These are phyloP conservation scores for Pseudogymnoascus sp. DNA, from an alignment of 2,329 filamentous ascomycete genomes.

Conservation along the genomic window DNA sequence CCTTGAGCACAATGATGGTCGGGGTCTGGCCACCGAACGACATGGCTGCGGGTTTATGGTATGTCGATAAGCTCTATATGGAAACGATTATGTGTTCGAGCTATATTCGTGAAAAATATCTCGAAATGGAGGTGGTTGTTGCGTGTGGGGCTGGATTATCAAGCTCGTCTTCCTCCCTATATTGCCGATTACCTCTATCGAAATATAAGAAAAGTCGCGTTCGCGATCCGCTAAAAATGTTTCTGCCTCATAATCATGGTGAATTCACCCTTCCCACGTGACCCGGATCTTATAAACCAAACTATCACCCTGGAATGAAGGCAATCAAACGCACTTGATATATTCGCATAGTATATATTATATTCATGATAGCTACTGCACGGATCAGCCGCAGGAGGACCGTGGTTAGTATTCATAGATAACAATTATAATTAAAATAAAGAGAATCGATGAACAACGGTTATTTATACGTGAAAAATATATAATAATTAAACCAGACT, in stretches of 20 bases:
- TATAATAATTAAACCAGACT: too few relatives aligned
- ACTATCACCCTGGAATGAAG: background rate
- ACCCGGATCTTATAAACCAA: background rate
- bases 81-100: background rate
- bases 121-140: slow-evolving; percentile 4
- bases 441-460: too few relatives aligned
- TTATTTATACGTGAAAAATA: too few relatives aligned
- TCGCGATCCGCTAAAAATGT: slow-evolving; percentile 10
- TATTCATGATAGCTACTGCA: background rate
- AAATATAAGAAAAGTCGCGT: slow-evolving; percentile 10
- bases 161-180: slow-evolving; percentile 5
- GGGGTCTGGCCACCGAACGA: slow-evolving; percentile 96
- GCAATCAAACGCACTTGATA: background rate
- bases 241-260: slow-evolving; percentile 10
- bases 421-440: too few relatives aligned
- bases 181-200: slow-evolving; percentile 7
- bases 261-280: background rate
- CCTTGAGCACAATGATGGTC: slow-evolving; percentile 95
- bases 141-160: slow-evolving; percentile 5
- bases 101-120: slow-evolving; percentile 5
- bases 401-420: too few relatives aligned
- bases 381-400: too few relatives aligned
- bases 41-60: slow-evolving; percentile 43
- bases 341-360: background rate
- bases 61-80: background rate